A percentile compares a stretch with the other conserved stretches of the same genome.
phyloP scores from a whole-genome alignment of 768 basidiomycete genomes.

The Coprinopsis cinerea region DNA sequence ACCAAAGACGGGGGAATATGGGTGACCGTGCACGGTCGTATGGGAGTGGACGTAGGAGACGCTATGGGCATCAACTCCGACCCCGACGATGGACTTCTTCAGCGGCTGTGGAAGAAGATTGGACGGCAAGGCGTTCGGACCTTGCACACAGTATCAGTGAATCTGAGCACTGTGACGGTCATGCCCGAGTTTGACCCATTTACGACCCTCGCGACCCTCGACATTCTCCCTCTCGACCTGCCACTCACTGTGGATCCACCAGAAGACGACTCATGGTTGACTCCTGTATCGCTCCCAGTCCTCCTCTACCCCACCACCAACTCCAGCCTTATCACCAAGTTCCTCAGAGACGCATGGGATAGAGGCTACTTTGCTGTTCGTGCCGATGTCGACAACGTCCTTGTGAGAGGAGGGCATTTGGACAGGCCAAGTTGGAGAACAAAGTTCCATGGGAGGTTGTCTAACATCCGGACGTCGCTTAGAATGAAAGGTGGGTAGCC shows the following conservation, averaged over 20 bases:
- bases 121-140: conserved; percentile 61
- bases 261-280: conserved; percentile 51
- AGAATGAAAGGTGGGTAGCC: conserved; percentile 47
- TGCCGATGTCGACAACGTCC: conserved; percentile 35
- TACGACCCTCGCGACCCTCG: conserved; percentile 40
- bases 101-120: conserved; percentile 55
- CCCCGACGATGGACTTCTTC: conserved; percentile 37
- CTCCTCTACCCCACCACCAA: conserved; percentile 50
- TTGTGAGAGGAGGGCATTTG: conserved; percentile 46
- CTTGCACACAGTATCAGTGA: conserved; percentile 52
- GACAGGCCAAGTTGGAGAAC: conserved; percentile 43
- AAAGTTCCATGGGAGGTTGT: conserved; percentile 32
- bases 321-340: conserved; percentile 39
- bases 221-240: conserved; percentile 44
- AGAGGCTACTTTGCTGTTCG: conserved; percentile 41
- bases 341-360: conserved; percentile 55
- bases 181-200: conserved; percentile 36
- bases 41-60: conserved; percentile 66
- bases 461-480: conserved; percentile 40
- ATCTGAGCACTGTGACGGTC: conserved; percentile 46
- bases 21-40: conserved; percentile 47
- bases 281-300: conserved; percentile 44
- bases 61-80: conserved; percentile 49
- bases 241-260: conserved; percentile 51
- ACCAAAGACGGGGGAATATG: conserved; percentile 54